A percentile compares a stretch with the other conserved stretches of the same genome.
These are phyloP conservation scores for Neophaeococcomyces aloes DNA, from an alignment of 2,329 filamentous ascomycete species.

Conservation along the genomic window DNA sequence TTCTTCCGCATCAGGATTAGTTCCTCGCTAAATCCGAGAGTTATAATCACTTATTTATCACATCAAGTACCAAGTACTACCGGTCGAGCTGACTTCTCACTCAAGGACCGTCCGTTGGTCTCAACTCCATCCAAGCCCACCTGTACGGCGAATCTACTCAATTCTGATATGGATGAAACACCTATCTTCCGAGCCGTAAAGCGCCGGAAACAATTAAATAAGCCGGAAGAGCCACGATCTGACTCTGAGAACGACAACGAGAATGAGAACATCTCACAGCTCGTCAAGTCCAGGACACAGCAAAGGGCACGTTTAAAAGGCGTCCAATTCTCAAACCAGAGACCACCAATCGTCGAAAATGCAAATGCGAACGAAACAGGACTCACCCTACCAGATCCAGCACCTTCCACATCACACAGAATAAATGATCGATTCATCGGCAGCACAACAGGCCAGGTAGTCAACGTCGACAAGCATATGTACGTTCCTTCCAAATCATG, in stretches of 20 bases:
- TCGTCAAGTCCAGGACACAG: constrained; percentile 12
- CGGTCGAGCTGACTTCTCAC: too few relatives aligned
- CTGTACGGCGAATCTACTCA: too few relatives aligned
- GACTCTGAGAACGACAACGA: constrained; percentile 2
- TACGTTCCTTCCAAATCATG: constrained; percentile 33
- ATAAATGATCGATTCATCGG: constrained; percentile 40
- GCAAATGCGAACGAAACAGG: background rate
- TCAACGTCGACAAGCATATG: constrained; percentile 54
- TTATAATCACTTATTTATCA: too few relatives aligned
- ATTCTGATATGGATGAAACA: constrained; percentile 17
- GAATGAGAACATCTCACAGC: constrained; percentile 8
- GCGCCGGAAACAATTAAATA: constrained; percentile 15
- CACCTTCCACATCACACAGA: too few relatives aligned
- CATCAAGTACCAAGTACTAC: too few relatives aligned
- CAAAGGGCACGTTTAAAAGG: constrained; percentile 10
- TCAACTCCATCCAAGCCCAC: too few relatives aligned
- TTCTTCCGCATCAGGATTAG: too few relatives aligned
- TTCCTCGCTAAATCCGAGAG: too few relatives aligned
- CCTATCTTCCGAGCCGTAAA: constrained; percentile 18
- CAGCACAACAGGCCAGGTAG: constrained; percentile 49
- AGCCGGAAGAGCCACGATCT: background rate
- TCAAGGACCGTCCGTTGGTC: too few relatives aligned
- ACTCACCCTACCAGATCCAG: background rate
- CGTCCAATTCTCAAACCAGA: constrained; percentile 16
- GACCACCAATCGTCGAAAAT: background rate